These are phyloP conservation scores for Triangularia verruculosa DNA, from an alignment of 2,329 filamentous ascomycete genomes.

Conservation along the genomic window DNA sequence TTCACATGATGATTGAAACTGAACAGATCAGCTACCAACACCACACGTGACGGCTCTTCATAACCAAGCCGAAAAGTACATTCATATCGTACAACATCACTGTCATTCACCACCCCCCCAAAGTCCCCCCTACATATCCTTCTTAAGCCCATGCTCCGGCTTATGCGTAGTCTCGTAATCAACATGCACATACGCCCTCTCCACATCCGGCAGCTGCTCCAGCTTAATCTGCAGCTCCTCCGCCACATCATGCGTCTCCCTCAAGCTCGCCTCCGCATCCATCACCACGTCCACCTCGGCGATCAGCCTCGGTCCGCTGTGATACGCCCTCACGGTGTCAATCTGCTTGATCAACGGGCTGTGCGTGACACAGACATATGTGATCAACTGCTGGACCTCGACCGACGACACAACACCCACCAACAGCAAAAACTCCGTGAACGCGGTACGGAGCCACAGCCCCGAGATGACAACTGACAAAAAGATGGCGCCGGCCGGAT, in stretches of 20 bases:
- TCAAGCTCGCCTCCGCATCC: conserved; percentile 69
- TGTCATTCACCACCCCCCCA: no score
- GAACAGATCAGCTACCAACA: no score
- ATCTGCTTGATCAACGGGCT: conserved; percentile 77
- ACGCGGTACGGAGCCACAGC: conserved; percentile 83
- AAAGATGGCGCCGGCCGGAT: conserved; percentile 85
- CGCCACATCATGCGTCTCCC: conserved; percentile 85
- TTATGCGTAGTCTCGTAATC: conserved; percentile 97
- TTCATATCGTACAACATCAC: background rate
- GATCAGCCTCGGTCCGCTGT: conserved; percentile 82
- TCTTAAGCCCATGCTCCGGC: conserved; percentile 71
- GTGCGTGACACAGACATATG: conserved; percentile 94
- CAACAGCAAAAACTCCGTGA: conserved; percentile 83
- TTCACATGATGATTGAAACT: no score
- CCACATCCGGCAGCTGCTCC: conserved; percentile 86
- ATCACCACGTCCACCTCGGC: conserved; percentile 97
- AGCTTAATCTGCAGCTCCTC: conserved; percentile 93
- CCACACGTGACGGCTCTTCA: no score
- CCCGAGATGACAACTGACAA: conserved; percentile 73
- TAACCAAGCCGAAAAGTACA: background rate
- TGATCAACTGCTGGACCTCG: conserved; percentile 87
- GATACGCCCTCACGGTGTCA: conserved; percentile 93
- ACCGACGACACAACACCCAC: conserved; percentile 86
- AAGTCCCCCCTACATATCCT: conserved; percentile 52
- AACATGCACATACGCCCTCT: conserved; percentile 93